Evolutionary conservation across 164 flowering plant species (phyloP), one percentile per base, ranked within the genome.

Genomic region (Nymphaea colorata): DNA sequence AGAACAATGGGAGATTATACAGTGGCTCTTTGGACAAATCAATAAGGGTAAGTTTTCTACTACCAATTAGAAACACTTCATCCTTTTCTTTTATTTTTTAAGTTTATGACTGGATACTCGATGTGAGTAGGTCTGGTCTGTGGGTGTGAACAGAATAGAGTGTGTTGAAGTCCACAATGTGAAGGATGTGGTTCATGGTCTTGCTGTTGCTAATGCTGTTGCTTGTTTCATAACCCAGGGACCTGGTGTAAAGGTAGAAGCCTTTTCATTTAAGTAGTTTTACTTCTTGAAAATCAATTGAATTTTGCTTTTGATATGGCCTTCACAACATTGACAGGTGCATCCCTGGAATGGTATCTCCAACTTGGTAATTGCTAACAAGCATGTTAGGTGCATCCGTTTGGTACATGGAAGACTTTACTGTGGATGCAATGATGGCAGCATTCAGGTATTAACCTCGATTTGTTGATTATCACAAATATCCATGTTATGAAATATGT

Each of bases 21-120:
- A 88, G 91, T 61, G 91, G 93, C 66, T 90, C 96, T 41, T 82
- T 86, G 10, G 96, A 90, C 70, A 85, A 70, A 76, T 82, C 90
- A 14, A 64, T 75, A 60, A 83, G 82, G 83, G 96, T 90, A 84
- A 62, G 69, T 43, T 72, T 42, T 59, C 16, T 41, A 42, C 42
- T 25, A 25, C 36, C 36, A 25, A 25, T 25, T 25, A 25, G 36
- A 25, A 25, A 25, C 36, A 25, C 36, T 25, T 25, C 36, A 8
- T 4, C 41, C 53, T 3, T 41, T 60, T 42, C 16, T 6, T n/a
- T 2, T 55, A 55, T 42, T 57, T 59, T 41, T 67, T n/a, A 57
- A 3, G 41, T 14, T 36, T 67, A 59, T 44, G 7, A 14, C 25
- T 64, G 36, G 36, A 25, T 25, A 25, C 36, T 25, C 36, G 36